A percentile compares a stretch with the other conserved stretches of the same genome.
Evolutionary conservation across 139 green algal genomes (phyloP).

Genomic region (Chlamydomonas sp.): DNA sequence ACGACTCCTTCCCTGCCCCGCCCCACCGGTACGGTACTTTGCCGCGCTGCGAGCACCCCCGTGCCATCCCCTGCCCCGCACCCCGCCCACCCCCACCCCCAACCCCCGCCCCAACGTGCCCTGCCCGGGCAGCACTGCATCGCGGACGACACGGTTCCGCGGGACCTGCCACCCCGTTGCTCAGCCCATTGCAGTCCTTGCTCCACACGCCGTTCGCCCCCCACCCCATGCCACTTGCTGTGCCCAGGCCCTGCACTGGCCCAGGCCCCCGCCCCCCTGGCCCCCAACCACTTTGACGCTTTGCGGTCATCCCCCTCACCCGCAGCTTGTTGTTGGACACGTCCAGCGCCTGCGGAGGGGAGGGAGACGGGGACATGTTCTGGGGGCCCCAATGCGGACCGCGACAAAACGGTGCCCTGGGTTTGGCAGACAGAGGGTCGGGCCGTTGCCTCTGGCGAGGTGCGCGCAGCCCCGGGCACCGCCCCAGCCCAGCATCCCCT

Average conservation of each 20-base stretch:
- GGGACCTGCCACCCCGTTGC: neutral
- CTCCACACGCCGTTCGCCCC: neutral
- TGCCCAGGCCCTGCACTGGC: neutral
- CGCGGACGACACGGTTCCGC: neutral
- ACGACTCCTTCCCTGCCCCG: no score
- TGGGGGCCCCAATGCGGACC: neutral
- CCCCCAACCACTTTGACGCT: neutral
- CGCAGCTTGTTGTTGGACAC: constrained; percentile 25
- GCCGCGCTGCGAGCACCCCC: no score
- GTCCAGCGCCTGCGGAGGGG: constrained; percentile 11
- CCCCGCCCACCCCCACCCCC: no score
- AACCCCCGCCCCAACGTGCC: no score
- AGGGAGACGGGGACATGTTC: neutral
- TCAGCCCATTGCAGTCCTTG: neutral
- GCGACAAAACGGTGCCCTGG: neutral
- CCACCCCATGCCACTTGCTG: neutral
- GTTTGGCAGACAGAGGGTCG: no score
- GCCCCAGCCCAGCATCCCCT: no score
- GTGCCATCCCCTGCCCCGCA: no score
- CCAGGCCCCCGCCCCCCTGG: neutral
- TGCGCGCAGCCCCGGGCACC: no score
- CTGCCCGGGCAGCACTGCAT: no score
- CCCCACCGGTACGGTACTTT: no score
- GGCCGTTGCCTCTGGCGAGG: no score
- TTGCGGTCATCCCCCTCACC: neutral